Percentiles rank a stretch among this genome's conserved stretches.
These are phyloP conservation scores for Podosphaera leucotricha DNA, from an alignment of 2,329 filamentous ascomycete species.

Conservation along the genomic window DNA sequence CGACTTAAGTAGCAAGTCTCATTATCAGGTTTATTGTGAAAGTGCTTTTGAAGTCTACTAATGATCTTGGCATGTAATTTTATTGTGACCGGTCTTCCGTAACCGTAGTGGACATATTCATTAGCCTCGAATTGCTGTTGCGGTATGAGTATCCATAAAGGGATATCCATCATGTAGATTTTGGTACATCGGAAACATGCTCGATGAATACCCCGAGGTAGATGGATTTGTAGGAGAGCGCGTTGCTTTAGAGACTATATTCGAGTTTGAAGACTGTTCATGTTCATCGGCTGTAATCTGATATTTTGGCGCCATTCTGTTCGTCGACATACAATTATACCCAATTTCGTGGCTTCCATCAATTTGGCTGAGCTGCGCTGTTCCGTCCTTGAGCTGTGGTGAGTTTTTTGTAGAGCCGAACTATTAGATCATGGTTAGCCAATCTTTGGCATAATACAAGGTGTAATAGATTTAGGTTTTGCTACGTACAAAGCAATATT, in stretches of 20 bases:
- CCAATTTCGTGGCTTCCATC: conserved; percentile 21
- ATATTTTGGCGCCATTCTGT: conserved; percentile 17
- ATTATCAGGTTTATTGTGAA: too few species aligned
- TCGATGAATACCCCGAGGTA: conserved; percentile 22
- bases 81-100: too few species aligned
- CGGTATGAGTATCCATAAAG: conserved; percentile 16
- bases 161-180: conserved; percentile 14
- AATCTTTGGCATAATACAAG: too few species aligned
- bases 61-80: too few species aligned
- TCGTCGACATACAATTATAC: conserved; percentile 12
- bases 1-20: too few species aligned
- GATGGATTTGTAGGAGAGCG: conserved; percentile 23
- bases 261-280: conserved; percentile 10
- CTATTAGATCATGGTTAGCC: conserved; percentile 24
- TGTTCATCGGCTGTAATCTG: conserved; percentile 11
- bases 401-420: conserved; percentile 37
- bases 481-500: conserved; percentile 98
- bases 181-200: conserved; percentile 20
- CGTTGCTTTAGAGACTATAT: conserved; percentile 15
- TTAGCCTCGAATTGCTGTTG: conserved; percentile 17
- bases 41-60: too few species aligned
- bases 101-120: too few species aligned
- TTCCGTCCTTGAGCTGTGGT: conserved; percentile 26
- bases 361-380: conserved; percentile 20
- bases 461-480: conserved; percentile 5